Base-by-base conservation (phyloP, 495 filamentous ascomycete genomes). In the Lophiotrema nucula region DNA sequence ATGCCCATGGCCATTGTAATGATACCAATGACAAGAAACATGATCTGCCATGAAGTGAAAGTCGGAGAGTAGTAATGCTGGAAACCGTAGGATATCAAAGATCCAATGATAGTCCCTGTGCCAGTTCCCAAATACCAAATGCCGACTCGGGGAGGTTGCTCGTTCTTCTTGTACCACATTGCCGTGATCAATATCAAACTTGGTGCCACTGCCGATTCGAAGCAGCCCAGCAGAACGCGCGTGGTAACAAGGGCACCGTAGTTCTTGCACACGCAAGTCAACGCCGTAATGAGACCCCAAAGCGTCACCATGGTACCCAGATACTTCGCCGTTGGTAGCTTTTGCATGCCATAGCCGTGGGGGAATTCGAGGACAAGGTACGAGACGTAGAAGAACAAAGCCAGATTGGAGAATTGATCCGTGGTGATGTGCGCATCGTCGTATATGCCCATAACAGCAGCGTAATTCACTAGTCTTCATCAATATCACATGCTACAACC, bases 341-440 rank as follows among this genome's bases (percentile, higher is more conserved):
- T 70, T 66, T 84, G 82, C 65, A 85, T 66, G 2, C 84, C 65
- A 31, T 81, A 77, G 64, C 73, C 77, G 3, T 73, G 74, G 4
- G 77, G 77, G 42, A 77, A 63, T 3, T 69, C 72, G 70, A 71
- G 65, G 65, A 42, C 66, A 25, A 81, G 67, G 57, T 76, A 86
- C 2, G 83, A 83, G 58, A 85, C 78, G 62, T 92, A 92, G 63
- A 91, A 92, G 22, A 88, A 83, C 0, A 85, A 90, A 35, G 90
- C 71, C 22, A 93, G 75, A 88, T 88, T 92, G 61, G 85, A 67
- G 51, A 85, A 86, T 33, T 70, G 67, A n/a, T 76, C 72, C 18
- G 77, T 72, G 1, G 63, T 69, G 18, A 86, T 71, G 19, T 73
- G 26, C n/a, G 84, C 66, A 61, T 83, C 81, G 18, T 77, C 69